Evolutionary conservation across 352 stramenopile genomes (phyloP).

Genomic region (Globisporangium echinulatum): DNA sequence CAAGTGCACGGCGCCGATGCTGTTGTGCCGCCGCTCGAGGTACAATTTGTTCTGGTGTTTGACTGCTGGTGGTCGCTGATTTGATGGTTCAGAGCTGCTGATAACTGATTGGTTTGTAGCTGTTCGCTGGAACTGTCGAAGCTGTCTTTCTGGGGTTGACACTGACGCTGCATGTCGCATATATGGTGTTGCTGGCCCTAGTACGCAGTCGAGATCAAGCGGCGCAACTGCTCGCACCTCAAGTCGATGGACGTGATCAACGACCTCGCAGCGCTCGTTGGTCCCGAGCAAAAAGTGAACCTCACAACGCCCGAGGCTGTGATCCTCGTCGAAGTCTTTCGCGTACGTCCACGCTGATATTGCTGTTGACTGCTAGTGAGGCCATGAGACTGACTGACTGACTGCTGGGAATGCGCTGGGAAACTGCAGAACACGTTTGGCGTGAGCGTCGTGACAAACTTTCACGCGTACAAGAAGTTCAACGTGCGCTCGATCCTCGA

Average conservation of each 20-base stretch:
- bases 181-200: conserved; percentile 7
- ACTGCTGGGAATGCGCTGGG: background rate
- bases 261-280: conserved; percentile 47
- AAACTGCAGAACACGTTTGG: conserved; percentile 46
- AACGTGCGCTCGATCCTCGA: conserved; percentile 75
- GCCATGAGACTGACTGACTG: background rate
- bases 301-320: conserved; percentile 52
- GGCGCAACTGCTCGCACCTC: conserved; percentile 68
- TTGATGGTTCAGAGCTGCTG: background rate
- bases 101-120: background rate
- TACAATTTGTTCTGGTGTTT: background rate
- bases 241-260: conserved; percentile 74
- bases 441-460: conserved; percentile 66
- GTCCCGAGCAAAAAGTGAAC: conserved; percentile 68
- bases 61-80: background rate
- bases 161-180: too few species aligned
- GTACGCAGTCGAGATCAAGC: conserved; percentile 72
- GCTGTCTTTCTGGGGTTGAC: too few species aligned
- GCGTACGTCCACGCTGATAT: conserved; percentile 14
- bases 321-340: conserved; percentile 71
- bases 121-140: too few species aligned
- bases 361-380: too few species aligned
- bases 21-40: conserved; percentile 22
- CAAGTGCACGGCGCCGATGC: conserved; percentile 7
- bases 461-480: conserved; percentile 69